A percentile compares a stretch with the other conserved stretches of the same genome.
Evolutionary conservation across 352 stramenopile genomes (phyloP).

Genomic region (Phytopythium vexans): DNA sequence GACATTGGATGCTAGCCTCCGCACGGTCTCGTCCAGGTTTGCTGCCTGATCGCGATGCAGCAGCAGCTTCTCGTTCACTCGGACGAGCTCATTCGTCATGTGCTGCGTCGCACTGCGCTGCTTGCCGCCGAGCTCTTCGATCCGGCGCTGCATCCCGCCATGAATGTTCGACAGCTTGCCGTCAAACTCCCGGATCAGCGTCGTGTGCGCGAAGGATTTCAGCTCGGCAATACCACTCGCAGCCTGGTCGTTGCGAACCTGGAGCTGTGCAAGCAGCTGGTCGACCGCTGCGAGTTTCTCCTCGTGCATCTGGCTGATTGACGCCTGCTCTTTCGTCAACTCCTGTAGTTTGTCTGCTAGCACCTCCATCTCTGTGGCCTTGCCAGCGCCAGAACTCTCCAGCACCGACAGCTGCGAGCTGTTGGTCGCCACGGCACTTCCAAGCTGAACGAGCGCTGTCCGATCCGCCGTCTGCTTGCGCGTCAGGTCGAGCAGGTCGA

Average conservation of each 20-base stretch:
- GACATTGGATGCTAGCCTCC: constrained; percentile 20
- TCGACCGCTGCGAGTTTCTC: constrained; percentile 6
- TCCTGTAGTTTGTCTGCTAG: constrained; percentile 16
- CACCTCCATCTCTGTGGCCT: constrained; percentile 16
- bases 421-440: constrained; percentile 21
- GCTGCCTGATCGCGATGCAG: constrained; percentile 32
- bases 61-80: constrained; percentile 25
- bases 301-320: neutral
- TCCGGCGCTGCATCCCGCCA: constrained; percentile 17
- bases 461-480: constrained; percentile 42
- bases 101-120: constrained; percentile 24
- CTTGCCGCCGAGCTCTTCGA: constrained; percentile 15
- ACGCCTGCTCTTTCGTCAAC: constrained; percentile 11
- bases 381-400: constrained; percentile 7
- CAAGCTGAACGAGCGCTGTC: constrained; percentile 40
- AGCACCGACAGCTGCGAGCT: constrained; percentile 20
- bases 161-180: constrained; percentile 23
- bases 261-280: constrained; percentile 22
- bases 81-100: constrained; percentile 24
- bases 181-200: constrained; percentile 35
- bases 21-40: constrained; percentile 31
- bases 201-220: constrained; percentile 39
- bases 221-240: constrained; percentile 31
- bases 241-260: constrained; percentile 23
- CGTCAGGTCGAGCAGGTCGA: constrained; percentile 43